Base-by-base conservation (phyloP, 306 rosid genomes). In the Quercus glauca region DNA sequence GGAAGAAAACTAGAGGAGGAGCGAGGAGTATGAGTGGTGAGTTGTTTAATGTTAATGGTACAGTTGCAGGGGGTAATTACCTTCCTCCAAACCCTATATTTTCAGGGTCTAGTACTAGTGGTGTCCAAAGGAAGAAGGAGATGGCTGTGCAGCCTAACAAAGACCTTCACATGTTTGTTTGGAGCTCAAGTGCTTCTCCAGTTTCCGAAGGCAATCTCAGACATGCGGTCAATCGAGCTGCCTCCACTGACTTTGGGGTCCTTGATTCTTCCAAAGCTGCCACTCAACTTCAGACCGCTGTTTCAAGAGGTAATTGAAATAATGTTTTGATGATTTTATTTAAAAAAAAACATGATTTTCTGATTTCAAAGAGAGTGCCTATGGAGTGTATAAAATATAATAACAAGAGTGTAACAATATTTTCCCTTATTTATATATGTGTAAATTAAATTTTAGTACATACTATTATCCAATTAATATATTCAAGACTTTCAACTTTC, bases 151-250 rank as follows among this genome's bases (percentile, higher is more conserved):
- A 20, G 79, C 79, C 83, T 20, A 89, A 85, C 75, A 93, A 93
- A 64, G 98, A 93, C 80, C 89, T 91, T 51, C 97, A 93, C 78
- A 91, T 93, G 98, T 91, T 90, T 87, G 98, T 93, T 73, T 93
- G 97, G 97, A 93, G 98, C 71, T 90, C 97, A 53, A 91, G 87
- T 49, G 93, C 97, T 10, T 93, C 98, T 21, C 97, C 97, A 4
- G 97, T 86, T 41, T 93, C 98, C 2, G 97, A 93, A 67, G 97
- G 92, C 37, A 91, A 91, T 85, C 71, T 92, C 35, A 89, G 73
- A 78, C 94, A 88, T 79, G 94, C 91, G 4, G 88, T 87, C 33
- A 85, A 89, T 78, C 80, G 84, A 78, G 87, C 90, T 56, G 89
- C 88, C 29, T 82, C 97, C 56, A 85, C 91, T 14, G 94, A 90